Base-by-base conservation (phyloP, 352 stramenopile species). In the Pythium sp. region DNA sequence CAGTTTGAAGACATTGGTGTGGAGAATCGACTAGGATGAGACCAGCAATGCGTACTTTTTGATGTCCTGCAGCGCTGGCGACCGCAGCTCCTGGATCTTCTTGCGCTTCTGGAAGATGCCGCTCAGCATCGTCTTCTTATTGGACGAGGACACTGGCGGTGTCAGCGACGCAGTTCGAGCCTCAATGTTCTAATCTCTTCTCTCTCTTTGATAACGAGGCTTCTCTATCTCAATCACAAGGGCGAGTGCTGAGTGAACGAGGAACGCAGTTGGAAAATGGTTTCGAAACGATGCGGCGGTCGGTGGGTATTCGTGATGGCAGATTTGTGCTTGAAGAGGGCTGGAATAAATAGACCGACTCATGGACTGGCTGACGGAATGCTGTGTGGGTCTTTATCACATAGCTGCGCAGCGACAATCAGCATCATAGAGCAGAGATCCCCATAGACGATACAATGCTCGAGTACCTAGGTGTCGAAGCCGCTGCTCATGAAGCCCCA, bases 41-140 rank as follows among this genome's bases (percentile, higher is more conserved):
- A 11, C 20, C 9, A 28, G 28, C 36, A 30, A 7, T n/a, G 5
- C 70, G 9, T 56, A 91, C 84, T 80, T 81, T 60, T 93, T 93
- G 47, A 93, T 80, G 43, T 93, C 83, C 65, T 93, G 83, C 2
- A 93, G 72, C n/a, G 83, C 80, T 12, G 84, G 86, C 24, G 80
- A 72, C n/a, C 86, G 86, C 30, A 92, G 77, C 61, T 92, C 84
- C 62, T 89, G 83, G 53, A 73, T 86, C 74, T 93, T 93, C 76
- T 88, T 91, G 47, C 81, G 82, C 73, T 93, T 93, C 54, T 90
- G 72, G 69, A 93, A 93, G 66, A 93, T 87, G 53, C 84, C 78
- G 53, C 79, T 78, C 32, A 93, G 75, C 85, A 93, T 92, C 41
- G 22, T 62, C 53, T 58, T 58, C 14, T 11, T 56, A 7, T 15